Conservation (phyloP, 108 stramenopile species). For the Skeletonema potamos region DNA sequence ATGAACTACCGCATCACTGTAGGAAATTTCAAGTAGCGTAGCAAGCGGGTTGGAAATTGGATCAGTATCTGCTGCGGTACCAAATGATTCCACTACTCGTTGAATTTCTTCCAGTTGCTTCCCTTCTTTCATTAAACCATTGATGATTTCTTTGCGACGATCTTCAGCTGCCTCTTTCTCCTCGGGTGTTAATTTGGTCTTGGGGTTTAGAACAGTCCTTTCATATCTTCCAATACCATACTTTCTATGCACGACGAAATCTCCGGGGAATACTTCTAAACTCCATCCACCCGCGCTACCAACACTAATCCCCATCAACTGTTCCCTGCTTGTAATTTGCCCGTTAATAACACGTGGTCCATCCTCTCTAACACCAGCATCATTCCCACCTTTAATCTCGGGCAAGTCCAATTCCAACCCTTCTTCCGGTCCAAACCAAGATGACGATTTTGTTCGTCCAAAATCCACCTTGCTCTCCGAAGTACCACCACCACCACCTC, state of each 20-base stretch:
- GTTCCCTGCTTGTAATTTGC: slow-evolving; percentile 52
- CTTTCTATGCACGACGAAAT: slow-evolving; percentile 85
- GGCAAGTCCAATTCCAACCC: slow-evolving; percentile 51
- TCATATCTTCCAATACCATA: slow-evolving; percentile 85
- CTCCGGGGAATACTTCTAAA: slow-evolving; percentile 83
- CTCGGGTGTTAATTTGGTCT: slow-evolving; percentile 58
- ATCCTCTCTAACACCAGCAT: background rate
- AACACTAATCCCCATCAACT: slow-evolving; percentile 70
- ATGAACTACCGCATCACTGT: slow-evolving; percentile 73
- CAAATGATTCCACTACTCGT: slow-evolving; percentile 57
- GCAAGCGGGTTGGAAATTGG: slow-evolving; percentile 75
- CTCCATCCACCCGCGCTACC: slow-evolving; percentile 80
- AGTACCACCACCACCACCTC: no score
- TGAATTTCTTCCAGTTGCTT: slow-evolving; percentile 54
- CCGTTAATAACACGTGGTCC: slow-evolving; percentile 47
- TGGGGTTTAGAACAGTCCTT: slow-evolving; percentile 58
- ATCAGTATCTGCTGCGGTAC: slow-evolving; percentile 69
- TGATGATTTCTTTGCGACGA: slow-evolving; percentile 62
- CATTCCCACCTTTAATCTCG: background rate
- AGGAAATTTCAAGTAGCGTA: slow-evolving; percentile 75
- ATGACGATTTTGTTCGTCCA: background rate
- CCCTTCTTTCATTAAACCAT: slow-evolving; percentile 42
- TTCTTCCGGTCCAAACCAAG: slow-evolving; percentile 74
- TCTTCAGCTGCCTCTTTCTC: slow-evolving; percentile 54
- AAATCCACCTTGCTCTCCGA: slow-evolving; percentile 2